Evolutionary conservation across 768 basidiomycete genomes (phyloP).

Genomic region (Butyriboletus loyo): DNA sequence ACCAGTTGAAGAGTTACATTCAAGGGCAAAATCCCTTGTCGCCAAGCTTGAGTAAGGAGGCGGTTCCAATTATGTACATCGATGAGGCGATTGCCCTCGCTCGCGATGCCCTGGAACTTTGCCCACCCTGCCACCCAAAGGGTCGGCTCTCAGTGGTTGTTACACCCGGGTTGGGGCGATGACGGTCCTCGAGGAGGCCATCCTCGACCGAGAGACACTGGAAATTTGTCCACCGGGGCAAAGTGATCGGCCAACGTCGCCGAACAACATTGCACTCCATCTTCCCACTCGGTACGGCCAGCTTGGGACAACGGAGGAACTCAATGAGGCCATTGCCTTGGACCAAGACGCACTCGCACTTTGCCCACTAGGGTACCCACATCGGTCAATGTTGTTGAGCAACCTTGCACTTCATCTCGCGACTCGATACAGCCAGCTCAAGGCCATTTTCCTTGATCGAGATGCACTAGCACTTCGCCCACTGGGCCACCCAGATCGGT

Average conservation of each 20-base stretch:
- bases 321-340: too few relatives aligned
- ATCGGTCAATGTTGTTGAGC: neutral
- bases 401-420: neutral
- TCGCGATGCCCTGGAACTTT: neutral
- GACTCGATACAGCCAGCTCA: neutral
- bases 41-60: neutral
- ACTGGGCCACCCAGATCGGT: neutral
- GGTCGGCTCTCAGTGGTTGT: neutral
- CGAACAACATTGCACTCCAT: neutral
- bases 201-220: neutral
- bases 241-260: neutral
- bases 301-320: too few relatives aligned
- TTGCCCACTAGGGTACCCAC: neutral
- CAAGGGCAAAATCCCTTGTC: neutral
- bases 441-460: neutral
- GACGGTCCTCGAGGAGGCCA: neutral
- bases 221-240: neutral
- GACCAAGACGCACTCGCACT: too few relatives aligned
- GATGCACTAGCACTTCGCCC: neutral
- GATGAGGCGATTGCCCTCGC: neutral
- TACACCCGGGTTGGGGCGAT: neutral
- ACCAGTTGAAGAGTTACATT: neutral
- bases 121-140: neutral
- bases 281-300: neutral
- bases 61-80: neutral